Evolutionary conservation across 2,329 filamentous ascomycete genomes (phyloP).

Genomic region (Colletotrichum sp.): DNA sequence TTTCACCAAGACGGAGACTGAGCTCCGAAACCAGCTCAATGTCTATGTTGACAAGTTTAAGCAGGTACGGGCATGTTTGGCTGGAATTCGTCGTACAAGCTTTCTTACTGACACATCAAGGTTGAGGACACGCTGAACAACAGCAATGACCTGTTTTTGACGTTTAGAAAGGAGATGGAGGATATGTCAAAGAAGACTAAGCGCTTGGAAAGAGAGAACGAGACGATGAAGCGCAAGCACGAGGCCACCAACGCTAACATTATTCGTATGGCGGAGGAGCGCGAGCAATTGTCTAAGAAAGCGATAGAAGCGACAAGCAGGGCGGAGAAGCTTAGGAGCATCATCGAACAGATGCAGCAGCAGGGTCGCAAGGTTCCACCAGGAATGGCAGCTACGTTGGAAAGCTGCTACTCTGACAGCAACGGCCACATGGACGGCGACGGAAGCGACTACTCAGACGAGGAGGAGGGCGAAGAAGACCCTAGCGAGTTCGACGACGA

Average conservation of each 20-base stretch:
- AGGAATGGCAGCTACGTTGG: constrained; percentile 65
- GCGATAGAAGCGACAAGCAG: constrained; percentile 59
- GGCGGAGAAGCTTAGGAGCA: constrained; percentile 89
- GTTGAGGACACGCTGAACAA: constrained; percentile 99
- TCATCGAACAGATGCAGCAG: constrained; percentile 96
- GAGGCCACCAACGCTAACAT: constrained; percentile 95
- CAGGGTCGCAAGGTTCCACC: constrained; percentile 82
- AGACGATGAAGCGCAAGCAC: constrained; percentile 88
- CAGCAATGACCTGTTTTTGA: constrained; percentile 95
- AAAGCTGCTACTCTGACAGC: constrained; percentile 62
- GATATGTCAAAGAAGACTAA: constrained; percentile 99
- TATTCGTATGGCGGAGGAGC: constrained; percentile 95
- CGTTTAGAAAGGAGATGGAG: constrained; percentile 98
- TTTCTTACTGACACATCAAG: constrained; percentile 51
- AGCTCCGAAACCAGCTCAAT: constrained; percentile 92
- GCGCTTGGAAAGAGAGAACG: constrained; percentile 94
- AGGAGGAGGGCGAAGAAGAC: constrained; percentile 66
- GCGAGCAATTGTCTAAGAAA: constrained; percentile 82
- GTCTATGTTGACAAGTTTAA: constrained; percentile 99
- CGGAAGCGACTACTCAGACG: constrained; percentile 69
- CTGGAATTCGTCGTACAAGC: background rate
- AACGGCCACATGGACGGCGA: constrained; percentile 55
- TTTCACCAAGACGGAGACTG: constrained; percentile 94
- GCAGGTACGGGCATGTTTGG: constrained; percentile 69
- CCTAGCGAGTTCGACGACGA: constrained; percentile 70